A percentile compares a stretch with the other conserved stretches of the same genome.
Evolutionary conservation across 2,329 filamentous ascomycete genomes (phyloP).

Genomic region (Paraphoma sp.): DNA sequence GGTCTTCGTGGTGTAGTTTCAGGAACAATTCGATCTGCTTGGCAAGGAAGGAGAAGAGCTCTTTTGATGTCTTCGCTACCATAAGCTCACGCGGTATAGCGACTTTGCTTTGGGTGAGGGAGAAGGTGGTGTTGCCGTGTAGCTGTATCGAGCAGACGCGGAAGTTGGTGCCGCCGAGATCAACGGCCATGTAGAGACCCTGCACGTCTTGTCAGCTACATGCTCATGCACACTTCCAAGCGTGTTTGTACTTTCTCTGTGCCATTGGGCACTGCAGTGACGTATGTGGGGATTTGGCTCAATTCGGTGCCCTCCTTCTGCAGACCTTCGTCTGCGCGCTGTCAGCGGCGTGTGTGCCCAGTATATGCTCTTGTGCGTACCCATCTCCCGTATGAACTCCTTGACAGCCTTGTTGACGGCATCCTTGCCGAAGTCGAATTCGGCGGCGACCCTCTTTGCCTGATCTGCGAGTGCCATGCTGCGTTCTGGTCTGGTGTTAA

Average conservation of each 20-base stretch:
- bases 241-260: slow-evolving; percentile 94
- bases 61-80: slow-evolving; percentile 82
- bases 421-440: slow-evolving; percentile 84
- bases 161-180: slow-evolving; percentile 98
- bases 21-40: slow-evolving; percentile 92
- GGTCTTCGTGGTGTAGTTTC: slow-evolving; percentile 83
- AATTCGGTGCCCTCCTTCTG: slow-evolving; percentile 78
- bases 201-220: slow-evolving; percentile 47
- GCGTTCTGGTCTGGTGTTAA: slow-evolving; percentile 45
- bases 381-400: slow-evolving; percentile 88
- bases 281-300: slow-evolving; percentile 97
- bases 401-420: slow-evolving; percentile 80
- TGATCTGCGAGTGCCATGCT: slow-evolving; percentile 67
- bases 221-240: background rate
- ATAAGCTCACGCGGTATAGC: slow-evolving; percentile 89
- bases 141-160: slow-evolving; percentile 94
- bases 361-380: slow-evolving; percentile 48
- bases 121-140: slow-evolving; percentile 94
- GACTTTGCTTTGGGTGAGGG: slow-evolving; percentile 90
- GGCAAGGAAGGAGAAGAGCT: slow-evolving; percentile 91
- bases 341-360: slow-evolving; percentile 18
- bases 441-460: slow-evolving; percentile 78
- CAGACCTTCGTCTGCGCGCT: slow-evolving; percentile 75
- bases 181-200: slow-evolving; percentile 95
- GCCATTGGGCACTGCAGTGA: slow-evolving; percentile 93